These are phyloP conservation scores for Luzula sylvatica DNA, from an alignment of 176 grass and related monocot genomes.

Conservation along the genomic window DNA sequence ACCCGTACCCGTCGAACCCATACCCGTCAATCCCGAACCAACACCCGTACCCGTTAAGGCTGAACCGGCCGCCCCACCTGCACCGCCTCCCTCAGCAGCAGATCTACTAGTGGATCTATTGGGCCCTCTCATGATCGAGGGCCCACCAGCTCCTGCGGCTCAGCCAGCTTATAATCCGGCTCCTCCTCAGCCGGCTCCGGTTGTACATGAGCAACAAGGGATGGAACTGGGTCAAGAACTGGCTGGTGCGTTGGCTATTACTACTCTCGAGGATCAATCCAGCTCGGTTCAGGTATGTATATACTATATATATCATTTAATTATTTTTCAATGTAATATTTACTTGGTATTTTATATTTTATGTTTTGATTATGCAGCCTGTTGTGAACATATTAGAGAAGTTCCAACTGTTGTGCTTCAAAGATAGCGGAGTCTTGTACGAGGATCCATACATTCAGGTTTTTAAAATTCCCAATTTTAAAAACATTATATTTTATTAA, in stretches of 20 bases:
- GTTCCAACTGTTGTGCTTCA: conserved; percentile 73
- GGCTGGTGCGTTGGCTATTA: conserved; percentile 71
- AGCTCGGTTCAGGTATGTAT: conserved; percentile 71
- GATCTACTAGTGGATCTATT: conserved; percentile 93
- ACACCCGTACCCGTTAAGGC: not conserved
- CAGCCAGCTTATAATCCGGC: not conserved
- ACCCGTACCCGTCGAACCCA: not conserved
- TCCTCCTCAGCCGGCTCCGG: conserved; percentile 24
- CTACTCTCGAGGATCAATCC: conserved; percentile 69
- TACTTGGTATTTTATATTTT: not conserved
- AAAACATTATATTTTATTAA: not conserved
- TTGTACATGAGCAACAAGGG: conserved; percentile 33
- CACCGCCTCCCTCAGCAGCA: conserved; percentile 33
- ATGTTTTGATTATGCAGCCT: conserved; percentile 48
- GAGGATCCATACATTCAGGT: conserved; percentile 97
- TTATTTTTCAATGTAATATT: not conserved
- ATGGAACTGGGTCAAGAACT: conserved; percentile 45
- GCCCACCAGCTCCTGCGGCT: conserved; percentile 20
- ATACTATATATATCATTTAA: not conserved
- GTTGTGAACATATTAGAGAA: conserved; percentile 66
- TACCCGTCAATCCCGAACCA: conserved; percentile 5
- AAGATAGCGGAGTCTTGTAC: conserved; percentile 93
- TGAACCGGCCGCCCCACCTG: conserved; percentile 32
- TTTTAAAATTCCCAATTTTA: conserved; percentile 8
- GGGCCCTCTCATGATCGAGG: conserved; percentile 91